A percentile compares a stretch with the other conserved stretches of the same genome.
Evolutionary conservation across 805 yeast genomes (phyloP).

Genomic region (Aciculoconidium aculeatum): DNA sequence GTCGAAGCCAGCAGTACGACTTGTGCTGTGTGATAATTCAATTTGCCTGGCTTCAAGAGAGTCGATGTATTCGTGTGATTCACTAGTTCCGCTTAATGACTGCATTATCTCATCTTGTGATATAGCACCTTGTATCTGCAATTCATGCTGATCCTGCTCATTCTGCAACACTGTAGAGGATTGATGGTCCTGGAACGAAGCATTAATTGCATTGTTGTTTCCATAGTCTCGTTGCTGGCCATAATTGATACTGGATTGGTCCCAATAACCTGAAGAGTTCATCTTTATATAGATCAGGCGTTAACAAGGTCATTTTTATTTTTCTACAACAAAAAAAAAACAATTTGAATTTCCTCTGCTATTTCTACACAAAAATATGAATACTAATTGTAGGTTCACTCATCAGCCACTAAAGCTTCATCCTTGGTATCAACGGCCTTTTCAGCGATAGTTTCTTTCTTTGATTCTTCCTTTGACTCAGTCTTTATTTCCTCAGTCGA

Average conservation of each 20-base stretch:
- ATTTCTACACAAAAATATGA: constrained; percentile 1
- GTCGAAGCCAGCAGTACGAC: constrained; percentile 9
- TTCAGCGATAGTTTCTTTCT: constrained; percentile 1
- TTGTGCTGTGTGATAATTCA: constrained; percentile 4
- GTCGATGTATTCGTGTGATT: constrained; percentile 3
- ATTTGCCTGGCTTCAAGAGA: constrained; percentile 2
- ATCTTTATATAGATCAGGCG: constrained; percentile 5
- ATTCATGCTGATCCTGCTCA: constrained; percentile 13
- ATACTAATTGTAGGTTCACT: constrained; percentile 1
- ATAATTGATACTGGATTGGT: constrained; percentile 9
- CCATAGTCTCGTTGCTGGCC: constrained; percentile 2
- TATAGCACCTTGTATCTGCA: constrained; percentile 23
- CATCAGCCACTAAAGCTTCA: constrained; percentile 3
- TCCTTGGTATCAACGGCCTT: constrained; percentile 3
- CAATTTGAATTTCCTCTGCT: constrained; percentile 2
- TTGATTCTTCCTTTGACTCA: constrained; percentile 5
- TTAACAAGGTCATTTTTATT: neutral
- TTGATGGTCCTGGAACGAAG: constrained; percentile 1
- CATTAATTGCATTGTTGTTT: constrained; percentile 1
- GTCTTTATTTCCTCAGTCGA: constrained; percentile 5
- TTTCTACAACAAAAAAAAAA: too few relatives aligned
- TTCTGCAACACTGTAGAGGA: too few relatives aligned
- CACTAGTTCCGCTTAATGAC: constrained; percentile 15
- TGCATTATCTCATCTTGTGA: constrained; percentile 26
- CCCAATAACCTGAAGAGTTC: constrained; percentile 27